Base-by-base conservation (phyloP, 148 eudicot species). In the Talinum fruticosum region DNA sequence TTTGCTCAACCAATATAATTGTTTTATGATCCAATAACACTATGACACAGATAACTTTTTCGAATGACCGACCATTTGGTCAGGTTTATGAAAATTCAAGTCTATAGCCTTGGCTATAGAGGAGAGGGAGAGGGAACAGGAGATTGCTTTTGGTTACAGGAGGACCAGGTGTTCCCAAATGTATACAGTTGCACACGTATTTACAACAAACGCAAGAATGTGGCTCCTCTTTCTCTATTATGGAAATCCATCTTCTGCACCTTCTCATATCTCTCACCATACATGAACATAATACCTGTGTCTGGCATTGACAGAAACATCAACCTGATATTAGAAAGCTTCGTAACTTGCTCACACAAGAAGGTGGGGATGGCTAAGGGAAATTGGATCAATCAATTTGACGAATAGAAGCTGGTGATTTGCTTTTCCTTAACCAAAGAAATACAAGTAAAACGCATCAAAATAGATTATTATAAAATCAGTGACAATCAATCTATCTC, bases 201-300 rank as follows among this genome's bases (percentile, higher is more conserved):
- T 18, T 51, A 51, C 57, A 51, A 51, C 18, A 51, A 51, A n/a
- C n/a, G n/a, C 3, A 49, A 14, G 57, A 62, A 62, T 26, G 32
- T 62, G 32, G 66, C 66, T 62, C 30, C 66, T 62, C 66, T 62
- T 62, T 62, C 66, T 62, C 33, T 62, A 18, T 8, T 62, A 21
- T 51, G 57, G 57, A 19, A 51, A 28, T 28, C 33, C 23, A 62
- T 62, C 32, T 62, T 26, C 33, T 12, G 66, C 66, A 19, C 2
- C 66, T 28, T 28, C 18, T 62, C 14, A 10, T 62, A 10, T 28
- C 0, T 28, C 0, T 5, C 5, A 5, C 66, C 23, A 62, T 10
- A 8, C 6, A 61, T 26, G 28, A 8, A 23, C 57, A 51, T 51
- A 5, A 51, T 51, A 18, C 57, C 57, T 62, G 66, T 28, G 5